These are phyloP conservation scores for Fagopyrum homotropicum DNA, from an alignment of 148 eudicot species.

Conservation along the genomic window DNA sequence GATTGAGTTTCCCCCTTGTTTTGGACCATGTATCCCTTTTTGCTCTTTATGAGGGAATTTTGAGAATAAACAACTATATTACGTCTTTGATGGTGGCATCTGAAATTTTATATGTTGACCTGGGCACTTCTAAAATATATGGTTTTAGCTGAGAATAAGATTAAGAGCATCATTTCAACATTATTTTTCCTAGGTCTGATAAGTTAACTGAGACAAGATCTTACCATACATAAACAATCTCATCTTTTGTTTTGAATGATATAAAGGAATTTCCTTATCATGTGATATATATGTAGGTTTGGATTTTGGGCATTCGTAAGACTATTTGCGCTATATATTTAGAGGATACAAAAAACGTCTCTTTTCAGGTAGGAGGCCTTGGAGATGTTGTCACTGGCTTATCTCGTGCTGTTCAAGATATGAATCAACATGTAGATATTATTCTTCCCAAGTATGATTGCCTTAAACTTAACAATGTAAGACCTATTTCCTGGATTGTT, in stretches of 20 bases:
- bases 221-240: background rate
- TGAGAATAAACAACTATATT: background rate
- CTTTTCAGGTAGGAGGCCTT: constrained; percentile 90
- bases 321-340: background rate
- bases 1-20: background rate
- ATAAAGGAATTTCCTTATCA: background rate
- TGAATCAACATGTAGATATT: constrained; percentile 80
- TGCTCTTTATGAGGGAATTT: background rate
- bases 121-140: background rate
- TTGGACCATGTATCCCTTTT: background rate
- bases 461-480: constrained; percentile 72
- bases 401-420: constrained; percentile 93
- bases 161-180: background rate
- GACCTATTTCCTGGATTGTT: constrained; percentile 17
- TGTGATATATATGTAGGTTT: background rate
- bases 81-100: background rate
- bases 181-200: no score
- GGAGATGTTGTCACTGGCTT: constrained; percentile 98
- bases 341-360: background rate
- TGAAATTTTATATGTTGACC: background rate
- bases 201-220: background rate
- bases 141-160: background rate
- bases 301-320: background rate
- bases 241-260: background rate
- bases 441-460: constrained; percentile 92